Evolutionary conservation across 2,329 filamentous ascomycete genomes (phyloP), one percentile per base, ranked within the genome.

Genomic region (Grosmannia huntii): DNA sequence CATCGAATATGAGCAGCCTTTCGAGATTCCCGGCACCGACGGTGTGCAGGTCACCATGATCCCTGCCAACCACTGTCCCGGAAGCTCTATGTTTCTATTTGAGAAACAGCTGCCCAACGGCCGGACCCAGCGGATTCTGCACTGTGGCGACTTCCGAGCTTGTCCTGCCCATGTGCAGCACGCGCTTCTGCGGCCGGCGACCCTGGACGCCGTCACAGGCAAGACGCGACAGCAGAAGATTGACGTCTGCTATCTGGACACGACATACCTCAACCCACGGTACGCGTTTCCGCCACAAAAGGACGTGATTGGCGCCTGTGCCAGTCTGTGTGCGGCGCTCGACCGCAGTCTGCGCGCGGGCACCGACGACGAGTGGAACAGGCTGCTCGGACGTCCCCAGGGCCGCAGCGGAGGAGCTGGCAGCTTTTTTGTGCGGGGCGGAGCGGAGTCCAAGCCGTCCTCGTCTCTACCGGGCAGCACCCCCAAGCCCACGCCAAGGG

Each of bases 221-320:
- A 87, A 87, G 68, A 75, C 74, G 1, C 84, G 77, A 60, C 87
- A 94, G 66, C 94, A 97, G 68, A 89, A 86, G 66, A 90, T 99
- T 57, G 92, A 99, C 66, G 84, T 92, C 31, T 97, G 94, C 73
- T 99, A 99, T 68, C 82, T 99, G 10, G 94, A 99, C 68, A 99
- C 94, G 0, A 99, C 94, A 0, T 99, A 99, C 68, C 79, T 99
- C 12, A 96, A 94, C 62, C 94, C 94, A 0, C 90, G 91, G 62
- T 99, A 97, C 70, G 86, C 92, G 0, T 99, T 99, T 65, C 94
- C 94, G 0, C 85, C 83, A 4, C 94, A 99, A 68, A 79, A 86
- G 59, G 85, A 94, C 64, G 94, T 99, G 62, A 90, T 97, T 61
- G 77, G 81, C 62, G 87, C 92, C 10, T 96, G 90, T 66, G 89